Base-by-base conservation (phyloP, 1,284 basidiomycete species). In the Boletellus deceptivus region DNA sequence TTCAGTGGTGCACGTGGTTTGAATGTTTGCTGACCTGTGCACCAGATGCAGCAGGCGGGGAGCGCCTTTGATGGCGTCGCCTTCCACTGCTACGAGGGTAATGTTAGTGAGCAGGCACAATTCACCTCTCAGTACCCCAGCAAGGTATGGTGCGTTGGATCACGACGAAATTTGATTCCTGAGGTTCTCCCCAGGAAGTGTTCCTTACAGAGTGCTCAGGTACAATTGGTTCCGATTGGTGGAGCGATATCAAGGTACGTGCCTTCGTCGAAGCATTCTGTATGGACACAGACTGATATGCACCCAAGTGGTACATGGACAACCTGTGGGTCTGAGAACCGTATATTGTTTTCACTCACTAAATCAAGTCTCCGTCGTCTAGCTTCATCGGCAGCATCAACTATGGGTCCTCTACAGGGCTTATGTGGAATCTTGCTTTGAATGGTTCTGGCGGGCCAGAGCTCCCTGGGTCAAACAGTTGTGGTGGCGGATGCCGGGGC, bases 381-480 rank as follows among this genome's bases (percentile, higher is more conserved):
- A 74, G 72, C 33, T 75, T 73, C 56, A 72, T 74, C 42, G 79
- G 78, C 18, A 66, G 75, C 11, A 57, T 76, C 11, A 64, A 70
- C 50, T 73, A 81, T 53, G 75, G 74, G 42, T 66, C 80, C 7
- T 74, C 73, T 47, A 66, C 73, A 33, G 85, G 72, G 0, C 66
- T 86, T n/a, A 85, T 86, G 82, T 89, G 86, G 86, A 86, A 85
- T 57, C 69, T 88, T 45, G 86, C 82, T 3, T 72, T 86, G 9
- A 81, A 87, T 50, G 72, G 78, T 0, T 75, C 68, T 27, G 85
- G 87, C 0, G 69, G 80, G 22, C 86, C 86, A 0, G 78, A 78
- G 58, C 72, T 85, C 2, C 84, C 87, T 0, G 82, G 84, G 0
- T 78, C 82, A 2, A 71, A 73, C 45, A 86, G 83, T 56, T 88